These are phyloP conservation scores for Solanum bulbocastanum DNA, from an alignment of 257 asterid species.

Conservation along the genomic window DNA sequence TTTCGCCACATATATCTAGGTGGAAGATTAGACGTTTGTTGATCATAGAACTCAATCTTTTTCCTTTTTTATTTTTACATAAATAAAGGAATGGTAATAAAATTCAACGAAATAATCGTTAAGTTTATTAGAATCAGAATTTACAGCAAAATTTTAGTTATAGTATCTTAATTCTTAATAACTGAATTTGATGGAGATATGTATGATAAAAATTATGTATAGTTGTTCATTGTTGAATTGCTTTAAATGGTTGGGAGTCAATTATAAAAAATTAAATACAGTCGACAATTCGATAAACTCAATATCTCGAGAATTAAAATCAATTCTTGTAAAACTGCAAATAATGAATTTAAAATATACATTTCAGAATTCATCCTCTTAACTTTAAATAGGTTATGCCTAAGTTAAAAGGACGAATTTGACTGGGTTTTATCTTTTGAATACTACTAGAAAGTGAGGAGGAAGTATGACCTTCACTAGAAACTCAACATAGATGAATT, in stretches of 20 bases:
- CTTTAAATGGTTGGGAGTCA: background rate
- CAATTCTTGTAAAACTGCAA: background rate
- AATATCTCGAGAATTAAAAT: no score
- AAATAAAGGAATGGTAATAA: background rate
- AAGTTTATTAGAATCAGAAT: no score
- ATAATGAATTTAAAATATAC: background rate
- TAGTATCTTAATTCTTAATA: background rate
- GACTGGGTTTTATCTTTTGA: background rate
- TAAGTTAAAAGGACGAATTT: background rate
- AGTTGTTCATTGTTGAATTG: background rate
- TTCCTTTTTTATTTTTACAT: background rate
- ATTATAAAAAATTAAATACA: background rate
- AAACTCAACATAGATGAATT: background rate
- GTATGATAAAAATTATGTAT: background rate
- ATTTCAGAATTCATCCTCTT: background rate
- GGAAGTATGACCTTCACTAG: background rate
- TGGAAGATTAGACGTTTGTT: background rate
- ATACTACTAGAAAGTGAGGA: background rate
- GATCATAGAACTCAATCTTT: background rate
- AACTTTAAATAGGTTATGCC: background rate
- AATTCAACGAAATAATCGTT: no score
- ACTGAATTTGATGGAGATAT: background rate
- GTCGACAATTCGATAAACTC: fast-evolving
- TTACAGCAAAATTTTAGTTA: background rate
- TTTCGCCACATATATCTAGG: background rate